Evolutionary conservation across 192 early-diverging fungal genomes (phyloP).

Genomic region (Coemansia asiatica): DNA sequence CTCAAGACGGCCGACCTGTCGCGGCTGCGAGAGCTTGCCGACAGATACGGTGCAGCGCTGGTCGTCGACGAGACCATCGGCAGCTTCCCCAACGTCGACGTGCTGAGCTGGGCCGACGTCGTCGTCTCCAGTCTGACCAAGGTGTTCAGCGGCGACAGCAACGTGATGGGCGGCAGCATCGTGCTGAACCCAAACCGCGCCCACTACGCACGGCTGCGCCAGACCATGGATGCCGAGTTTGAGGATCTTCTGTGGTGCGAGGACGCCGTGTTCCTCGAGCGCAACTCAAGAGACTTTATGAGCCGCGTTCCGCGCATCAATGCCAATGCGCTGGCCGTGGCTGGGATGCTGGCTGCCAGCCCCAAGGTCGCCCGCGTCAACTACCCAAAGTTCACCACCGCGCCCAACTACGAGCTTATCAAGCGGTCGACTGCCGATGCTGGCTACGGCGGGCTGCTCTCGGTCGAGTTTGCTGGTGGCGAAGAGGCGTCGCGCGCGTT

Average conservation of each 20-base stretch:
- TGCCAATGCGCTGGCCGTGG: conserved; percentile 74
- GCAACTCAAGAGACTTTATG: conserved; percentile 88
- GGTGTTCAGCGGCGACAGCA: conserved; percentile 92
- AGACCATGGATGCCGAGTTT: conserved; percentile 60
- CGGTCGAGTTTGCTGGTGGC: conserved; percentile 65
- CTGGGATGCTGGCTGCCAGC: conserved; percentile 66
- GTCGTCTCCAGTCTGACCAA: conserved; percentile 92
- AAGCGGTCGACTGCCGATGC: conserved; percentile 54
- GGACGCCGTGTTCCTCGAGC: conserved; percentile 93
- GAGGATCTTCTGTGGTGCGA: conserved; percentile 88
- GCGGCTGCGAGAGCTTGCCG: conserved; percentile 72
- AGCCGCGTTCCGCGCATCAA: conserved; percentile 75
- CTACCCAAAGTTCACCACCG: conserved; percentile 82
- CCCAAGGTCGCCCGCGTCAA: conserved; percentile 70
- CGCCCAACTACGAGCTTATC: conserved; percentile 67
- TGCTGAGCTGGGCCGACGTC: conserved; percentile 78
- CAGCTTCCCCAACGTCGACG: conserved; percentile 86
- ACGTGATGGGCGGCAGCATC: conserved; percentile 97
- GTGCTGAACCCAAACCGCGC: conserved; percentile 70
- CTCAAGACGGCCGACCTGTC: conserved; percentile 78
- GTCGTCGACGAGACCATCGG: conserved; percentile 96
- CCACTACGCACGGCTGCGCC: conserved; percentile 60
- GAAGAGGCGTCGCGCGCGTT: conserved; percentile 62
- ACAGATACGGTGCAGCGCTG: conserved; percentile 73
- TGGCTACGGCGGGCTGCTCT: conserved; percentile 90